Base-by-base conservation (phyloP, 768 basidiomycete species). In the Pisolithus tinctorius region DNA sequence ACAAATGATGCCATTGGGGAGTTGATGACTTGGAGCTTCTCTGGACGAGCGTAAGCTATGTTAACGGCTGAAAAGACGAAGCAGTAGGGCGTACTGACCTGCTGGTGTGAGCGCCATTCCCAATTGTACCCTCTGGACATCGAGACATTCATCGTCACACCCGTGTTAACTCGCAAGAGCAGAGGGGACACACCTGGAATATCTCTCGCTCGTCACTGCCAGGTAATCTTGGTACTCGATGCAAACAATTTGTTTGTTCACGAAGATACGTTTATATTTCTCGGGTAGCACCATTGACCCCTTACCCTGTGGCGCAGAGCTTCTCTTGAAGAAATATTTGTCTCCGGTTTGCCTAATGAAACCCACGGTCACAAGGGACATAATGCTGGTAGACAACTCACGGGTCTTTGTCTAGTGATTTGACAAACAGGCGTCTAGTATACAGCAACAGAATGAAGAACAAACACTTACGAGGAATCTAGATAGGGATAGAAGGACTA, bases 31-130 rank as follows among this genome's bases (percentile, higher is more conserved):
- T 86, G 82, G 10, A 90, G 69, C 62, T 83, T 84, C 60, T 89
- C 87, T 76, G 64, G 23, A 44, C 20, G 34, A 4, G 14, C 46
- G 38, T 31, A 48, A 41, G 41, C 20, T 37, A 42, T 16, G 30
- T 3, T 0, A 16, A 13, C 6, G 43, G 30, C 5, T 9, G 45
- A 49, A 29, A 25, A 20, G 14, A 4, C 5, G 16, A 8, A 14
- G 6, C 8, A 17, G 10, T 8, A 3, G 3, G 26, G 29, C 50
- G 30, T 39, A 60, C 71, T 31, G 51, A 78, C 81, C 83, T 55
- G 84, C 81, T 4, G 83, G 82, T 0, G 85, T 88, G 29, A 88
- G 70, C 0, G 87, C 85, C 75, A 89, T 83, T 6, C 87, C 87
- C 3, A 86, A 72, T 65, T 88, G 87, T 6, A 89, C 87, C 45